These are phyloP conservation scores for barrel medic (Medicago truncatula) DNA, from an alignment of 306 rosid species.

Conservation along the genomic window DNA sequence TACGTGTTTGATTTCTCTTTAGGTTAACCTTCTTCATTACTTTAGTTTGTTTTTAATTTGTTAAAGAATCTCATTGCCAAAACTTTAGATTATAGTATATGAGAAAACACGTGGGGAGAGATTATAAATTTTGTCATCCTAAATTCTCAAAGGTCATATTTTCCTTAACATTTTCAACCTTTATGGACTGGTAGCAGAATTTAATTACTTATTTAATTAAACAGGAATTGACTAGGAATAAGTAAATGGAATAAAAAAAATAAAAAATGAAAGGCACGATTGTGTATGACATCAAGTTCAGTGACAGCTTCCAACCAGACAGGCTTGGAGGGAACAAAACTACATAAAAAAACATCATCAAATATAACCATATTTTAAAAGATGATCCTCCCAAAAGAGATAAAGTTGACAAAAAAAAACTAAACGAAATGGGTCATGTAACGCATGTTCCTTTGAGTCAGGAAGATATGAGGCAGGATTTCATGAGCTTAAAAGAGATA, in stretches of 20 bases:
- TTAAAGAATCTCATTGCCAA: conserved; percentile 25
- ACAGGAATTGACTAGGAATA: conserved; percentile 49
- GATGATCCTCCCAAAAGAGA: conserved; percentile 74
- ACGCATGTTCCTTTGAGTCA: conserved; percentile 69
- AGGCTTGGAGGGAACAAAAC: conserved; percentile 56
- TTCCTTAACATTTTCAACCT: conserved; percentile 44
- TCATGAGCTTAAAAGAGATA: conserved; percentile 46
- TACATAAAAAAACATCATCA: conserved; percentile 41
- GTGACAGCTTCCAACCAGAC: conserved; percentile 81
- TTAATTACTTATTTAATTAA: neutral
- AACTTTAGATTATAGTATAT: conserved; percentile 39
- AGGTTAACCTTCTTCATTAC: conserved; percentile 10
- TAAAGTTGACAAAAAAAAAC: conserved; percentile 67
- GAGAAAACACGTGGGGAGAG: conserved; percentile 56
- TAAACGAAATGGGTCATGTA: conserved; percentile 56
- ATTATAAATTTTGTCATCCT: conserved; percentile 61
- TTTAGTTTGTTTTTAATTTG: conserved; percentile 12
- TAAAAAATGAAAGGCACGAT: conserved; percentile 57
- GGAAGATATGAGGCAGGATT: conserved; percentile 77
- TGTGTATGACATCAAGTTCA: conserved; percentile 73
- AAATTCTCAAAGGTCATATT: conserved; percentile 50
- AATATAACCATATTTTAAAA: conserved; percentile 27
- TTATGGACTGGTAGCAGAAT: conserved; percentile 36
- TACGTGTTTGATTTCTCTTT: conserved; percentile 18
- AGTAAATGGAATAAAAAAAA: conserved; percentile 50